phyloP scores from a whole-genome alignment of 2,329 filamentous ascomycete species.

The Colletotrichum trifolii region DNA sequence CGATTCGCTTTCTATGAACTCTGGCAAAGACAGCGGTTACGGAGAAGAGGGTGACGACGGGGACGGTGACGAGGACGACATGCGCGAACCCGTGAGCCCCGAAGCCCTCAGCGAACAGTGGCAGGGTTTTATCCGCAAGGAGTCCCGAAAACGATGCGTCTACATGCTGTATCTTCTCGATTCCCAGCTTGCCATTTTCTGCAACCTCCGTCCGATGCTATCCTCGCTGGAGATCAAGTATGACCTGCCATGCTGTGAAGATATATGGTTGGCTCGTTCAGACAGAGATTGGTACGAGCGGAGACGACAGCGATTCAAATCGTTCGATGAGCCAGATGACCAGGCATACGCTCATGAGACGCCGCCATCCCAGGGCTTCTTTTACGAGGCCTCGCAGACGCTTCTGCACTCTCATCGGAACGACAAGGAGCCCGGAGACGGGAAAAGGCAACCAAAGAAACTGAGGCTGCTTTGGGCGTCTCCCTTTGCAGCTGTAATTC shows the following conservation, averaged over 20 bases:
- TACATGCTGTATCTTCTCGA: constrained; percentile 29
- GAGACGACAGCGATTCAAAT: constrained; percentile 21
- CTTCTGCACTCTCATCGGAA: constrained; percentile 7
- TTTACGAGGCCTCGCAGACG: constrained; percentile 21
- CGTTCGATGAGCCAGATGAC: constrained; percentile 24
- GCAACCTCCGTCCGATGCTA: constrained; percentile 23
- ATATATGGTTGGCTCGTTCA: constrained; percentile 22
- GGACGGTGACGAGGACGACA: constrained; percentile 13
- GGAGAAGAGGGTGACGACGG: constrained; percentile 10
- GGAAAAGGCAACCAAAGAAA: constrained; percentile 5
- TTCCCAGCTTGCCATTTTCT: constrained; percentile 21
- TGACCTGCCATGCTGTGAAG: constrained; percentile 24
- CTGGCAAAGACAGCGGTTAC: constrained; percentile 19
- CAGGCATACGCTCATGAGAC: constrained; percentile 21
- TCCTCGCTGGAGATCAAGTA: constrained; percentile 30
- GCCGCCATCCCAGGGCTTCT: constrained; percentile 16
- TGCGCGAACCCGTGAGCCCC: constrained; percentile 14
- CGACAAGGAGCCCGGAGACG: background rate
- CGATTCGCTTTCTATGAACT: constrained; percentile 15
- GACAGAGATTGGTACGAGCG: constrained; percentile 18
- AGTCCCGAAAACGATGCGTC: constrained; percentile 20
- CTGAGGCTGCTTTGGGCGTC: constrained; percentile 25
- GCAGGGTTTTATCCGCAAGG: constrained; percentile 18
- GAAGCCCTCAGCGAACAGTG: constrained; percentile 15
- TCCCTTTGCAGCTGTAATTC: constrained; percentile 20